phyloP scores from a whole-genome alignment of 1,284 basidiomycete species.

The Neotropicomus parvogracilis region DNA sequence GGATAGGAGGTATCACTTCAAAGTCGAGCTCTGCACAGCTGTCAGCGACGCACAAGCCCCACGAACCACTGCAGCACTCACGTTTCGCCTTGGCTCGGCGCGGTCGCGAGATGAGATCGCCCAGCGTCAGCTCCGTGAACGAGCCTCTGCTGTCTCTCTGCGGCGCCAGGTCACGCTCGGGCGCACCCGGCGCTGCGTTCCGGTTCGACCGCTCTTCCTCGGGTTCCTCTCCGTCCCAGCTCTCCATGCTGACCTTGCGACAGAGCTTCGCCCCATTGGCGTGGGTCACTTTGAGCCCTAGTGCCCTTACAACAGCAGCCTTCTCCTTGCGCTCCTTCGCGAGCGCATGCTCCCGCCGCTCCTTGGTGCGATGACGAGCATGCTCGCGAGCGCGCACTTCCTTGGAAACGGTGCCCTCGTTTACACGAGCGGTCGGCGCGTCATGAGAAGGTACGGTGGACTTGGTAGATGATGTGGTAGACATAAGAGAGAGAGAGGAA shows the following conservation, averaged over 20 bases:
- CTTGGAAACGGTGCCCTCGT: constrained; percentile 17
- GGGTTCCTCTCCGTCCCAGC: constrained; percentile 29
- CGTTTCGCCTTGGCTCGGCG: constrained; percentile 26
- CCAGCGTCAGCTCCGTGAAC: constrained; percentile 27
- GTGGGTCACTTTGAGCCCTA: constrained; percentile 22
- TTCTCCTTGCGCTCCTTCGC: constrained; percentile 33
- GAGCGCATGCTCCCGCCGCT: constrained; percentile 32
- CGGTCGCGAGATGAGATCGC: constrained; percentile 26
- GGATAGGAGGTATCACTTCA: constrained; percentile 42
- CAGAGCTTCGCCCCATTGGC: constrained; percentile 20
- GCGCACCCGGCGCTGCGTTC: not conserved
- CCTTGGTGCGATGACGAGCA: constrained; percentile 32
- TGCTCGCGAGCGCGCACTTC: constrained; percentile 33
- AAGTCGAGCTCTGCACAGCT: constrained; percentile 35
- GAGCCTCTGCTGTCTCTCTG: constrained; percentile 3
- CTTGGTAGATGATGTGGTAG: constrained; percentile 27
- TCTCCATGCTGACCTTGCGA: constrained; percentile 31
- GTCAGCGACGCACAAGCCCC: constrained; percentile 3
- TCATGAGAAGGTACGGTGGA: constrained; percentile 24
- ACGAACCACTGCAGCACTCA: constrained; percentile 11
- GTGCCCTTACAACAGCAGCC: constrained; percentile 12
- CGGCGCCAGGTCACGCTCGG: not conserved
- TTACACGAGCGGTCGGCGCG: constrained; percentile 13
- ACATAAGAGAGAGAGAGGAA: constrained; percentile 23
- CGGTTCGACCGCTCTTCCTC: not conserved